phyloP scores from a whole-genome alignment of 225 moss, liverwort and hornwort genomes.

The Bryoerythrophyllum caledonicum region DNA sequence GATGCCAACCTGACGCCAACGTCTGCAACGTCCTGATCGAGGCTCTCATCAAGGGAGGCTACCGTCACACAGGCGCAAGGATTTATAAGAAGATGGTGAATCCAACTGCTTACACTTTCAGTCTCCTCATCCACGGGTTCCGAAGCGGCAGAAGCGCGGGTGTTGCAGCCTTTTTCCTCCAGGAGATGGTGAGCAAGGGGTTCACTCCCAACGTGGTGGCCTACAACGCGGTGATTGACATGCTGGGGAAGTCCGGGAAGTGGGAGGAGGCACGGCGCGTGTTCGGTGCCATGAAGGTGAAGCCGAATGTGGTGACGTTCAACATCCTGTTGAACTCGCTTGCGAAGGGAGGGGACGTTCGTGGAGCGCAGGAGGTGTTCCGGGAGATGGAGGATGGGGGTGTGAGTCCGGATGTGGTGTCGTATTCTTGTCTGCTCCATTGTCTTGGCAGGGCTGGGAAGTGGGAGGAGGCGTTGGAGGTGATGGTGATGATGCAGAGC shows the following conservation, averaged over 20 bases:
- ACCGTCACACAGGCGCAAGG: constrained; percentile 35
- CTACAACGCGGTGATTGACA: constrained; percentile 60
- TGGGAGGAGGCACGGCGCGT: constrained; percentile 50
- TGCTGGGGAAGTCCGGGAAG: constrained; percentile 54
- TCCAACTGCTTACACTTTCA: constrained; percentile 42
- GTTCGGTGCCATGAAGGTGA: constrained; percentile 47
- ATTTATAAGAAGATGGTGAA: constrained; percentile 29
- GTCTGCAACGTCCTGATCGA: constrained; percentile 39
- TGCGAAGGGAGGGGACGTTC: constrained; percentile 33
- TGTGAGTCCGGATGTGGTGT: constrained; percentile 53
- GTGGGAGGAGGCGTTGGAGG: constrained; percentile 41
- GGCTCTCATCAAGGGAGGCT: constrained; percentile 37
- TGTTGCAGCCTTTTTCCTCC: constrained; percentile 37
- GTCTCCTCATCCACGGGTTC: constrained; percentile 40
- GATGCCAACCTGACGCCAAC: constrained; percentile 46
- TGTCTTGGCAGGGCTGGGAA: constrained; percentile 55
- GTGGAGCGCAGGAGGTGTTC: constrained; percentile 27
- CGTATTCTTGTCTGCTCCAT: constrained; percentile 66
- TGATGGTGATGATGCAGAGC: constrained; percentile 56
- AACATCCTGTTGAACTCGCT: constrained; percentile 47
- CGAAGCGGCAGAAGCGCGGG: constrained; percentile 29
- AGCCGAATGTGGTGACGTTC: constrained; percentile 40
- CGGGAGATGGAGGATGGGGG: constrained; percentile 37
- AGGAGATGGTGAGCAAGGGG: constrained; percentile 58
- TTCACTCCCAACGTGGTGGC: constrained; percentile 45